Conservation (phyloP, 352 stramenopile species). For the Thalassiosira mediterranea region DNA sequence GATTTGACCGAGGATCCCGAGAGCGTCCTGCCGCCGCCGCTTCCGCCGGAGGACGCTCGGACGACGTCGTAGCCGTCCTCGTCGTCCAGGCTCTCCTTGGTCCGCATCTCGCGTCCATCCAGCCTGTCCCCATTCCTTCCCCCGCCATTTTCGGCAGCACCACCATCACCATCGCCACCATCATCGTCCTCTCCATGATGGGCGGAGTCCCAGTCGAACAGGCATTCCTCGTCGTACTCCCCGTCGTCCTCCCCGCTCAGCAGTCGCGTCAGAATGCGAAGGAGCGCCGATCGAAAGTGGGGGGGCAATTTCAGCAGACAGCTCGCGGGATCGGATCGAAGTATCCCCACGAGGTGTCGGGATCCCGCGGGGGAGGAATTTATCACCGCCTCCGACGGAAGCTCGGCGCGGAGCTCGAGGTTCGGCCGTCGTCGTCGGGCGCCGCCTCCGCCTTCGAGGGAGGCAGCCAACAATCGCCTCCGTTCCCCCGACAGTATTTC, state of each 20-base stretch:
- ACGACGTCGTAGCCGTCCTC: neutral
- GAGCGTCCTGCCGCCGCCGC: neutral
- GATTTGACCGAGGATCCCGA: neutral
- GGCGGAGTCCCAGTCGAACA: constrained; percentile 50
- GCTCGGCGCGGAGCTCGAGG: neutral
- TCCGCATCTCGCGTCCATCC: neutral
- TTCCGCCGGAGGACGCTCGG: neutral
- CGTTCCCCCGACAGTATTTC: neutral
- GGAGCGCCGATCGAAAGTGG: constrained; percentile 44
- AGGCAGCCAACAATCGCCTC: neutral
- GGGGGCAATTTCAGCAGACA: constrained; percentile 24
- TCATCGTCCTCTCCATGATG: neutral
- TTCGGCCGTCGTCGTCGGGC: neutral
- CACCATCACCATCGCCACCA: constrained; percentile 3
- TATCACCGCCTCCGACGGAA: neutral
- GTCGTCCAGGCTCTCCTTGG: neutral
- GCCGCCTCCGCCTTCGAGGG: neutral
- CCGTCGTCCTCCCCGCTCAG: constrained; percentile 62
- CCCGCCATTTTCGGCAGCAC: neutral
- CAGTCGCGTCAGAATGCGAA: constrained; percentile 70
- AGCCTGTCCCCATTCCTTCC: neutral
- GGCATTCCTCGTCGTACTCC: constrained; percentile 67
- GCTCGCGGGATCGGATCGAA: constrained; percentile 9
- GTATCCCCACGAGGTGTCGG: neutral
- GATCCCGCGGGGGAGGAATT: neutral